Evolutionary conservation across 2,329 filamentous ascomycete genomes (phyloP), one percentile per base, ranked within the genome.

Genomic region (Lanzia echinophila): DNA sequence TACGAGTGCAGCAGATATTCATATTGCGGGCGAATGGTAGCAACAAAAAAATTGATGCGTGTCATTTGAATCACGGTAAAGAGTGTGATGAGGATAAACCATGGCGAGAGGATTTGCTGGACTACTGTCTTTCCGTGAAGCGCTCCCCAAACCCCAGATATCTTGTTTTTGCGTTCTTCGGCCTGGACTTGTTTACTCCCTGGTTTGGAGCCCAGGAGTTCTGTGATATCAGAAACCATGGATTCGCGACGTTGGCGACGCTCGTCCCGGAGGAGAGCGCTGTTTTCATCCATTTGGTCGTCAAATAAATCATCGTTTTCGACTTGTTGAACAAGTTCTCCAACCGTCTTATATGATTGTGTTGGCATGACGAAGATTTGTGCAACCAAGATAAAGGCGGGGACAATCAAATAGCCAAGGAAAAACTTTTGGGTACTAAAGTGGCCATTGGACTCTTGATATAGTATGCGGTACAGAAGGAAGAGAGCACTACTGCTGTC

Each of bases 31-130:
- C 87, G 79, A 58, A 95, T 85, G 2, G 90, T 95, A 3, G 90
- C 89, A 50, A 96, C 88, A 67, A 95, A 95, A 73, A 90, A 95
- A 72, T 95, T 95, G 77, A 95, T 95, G 31, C 86, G 79, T 2
- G 84, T 84, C 83, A 87, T 88, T 68, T 87, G 84, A 38, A 88
- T 71, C 32, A 87, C 77, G 28, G 63, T 95, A 68, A 95, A 92
- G 19, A 90, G 70, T 5, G 88, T 87, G 63, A 95, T 88, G 36
- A 95, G 77, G 17, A 90, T 74, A 68, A 94, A 96, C 90, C 90
- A 96, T 0, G 86, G 86, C 2, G 86, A 88, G 7, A 73, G 69
- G 60, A 96, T 86, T 70, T 96, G 91, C 63, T 88, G 72, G 20
- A 76, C 64, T 0, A 88, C 87, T 0, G 86, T 81, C 60, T 77